Evolutionary conservation across 352 stramenopile species (phyloP), one percentile per base, ranked within the genome.

Genomic region (Poterioochromonas sp.): DNA sequence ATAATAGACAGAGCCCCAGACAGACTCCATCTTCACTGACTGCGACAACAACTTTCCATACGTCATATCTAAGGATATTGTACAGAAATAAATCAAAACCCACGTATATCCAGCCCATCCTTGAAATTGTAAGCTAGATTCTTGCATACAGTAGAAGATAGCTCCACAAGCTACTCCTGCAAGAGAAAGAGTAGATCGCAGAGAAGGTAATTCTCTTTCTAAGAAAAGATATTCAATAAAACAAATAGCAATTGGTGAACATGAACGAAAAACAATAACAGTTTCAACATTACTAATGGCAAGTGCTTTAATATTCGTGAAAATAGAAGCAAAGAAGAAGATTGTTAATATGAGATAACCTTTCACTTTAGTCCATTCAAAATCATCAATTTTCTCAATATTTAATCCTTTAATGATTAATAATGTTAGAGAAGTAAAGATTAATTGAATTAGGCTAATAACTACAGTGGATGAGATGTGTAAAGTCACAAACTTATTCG

Each of bases 41-140:
- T 73, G 41, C 11, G 80, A 83, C 49, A 86, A 51, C 40, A 84
- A 74, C 78, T 86, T 86, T 32, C 83, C 84, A 77, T 84, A 86
- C 20, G 88, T 86, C 87, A 92, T 92, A 84, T 93, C 89, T 68
- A 91, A 87, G 29, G 83, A 83, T 79, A 93, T 92, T 0, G 90
- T 79, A 35, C 85, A 78, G 35, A 89, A 83, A 79, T 92, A 93
- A 0, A 84, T 32, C 15, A 79, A 83, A 41, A 87, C 87, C 87
- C 89, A 93, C 43, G 85, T 85, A 76, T 92, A 92, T 37, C 85
- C 85, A 3, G 53, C 73, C 0, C 83, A 76, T 40, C 87, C 87
- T 76, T 87, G 81, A 0, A 84, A 82, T 73, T 84, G 77, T 76
- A 91, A 89, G 70, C 87, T 70, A 63, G 80, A 82, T 82, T 91